Conservation (phyloP, 768 basidiomycete species). For the Mycena venus region DNA sequence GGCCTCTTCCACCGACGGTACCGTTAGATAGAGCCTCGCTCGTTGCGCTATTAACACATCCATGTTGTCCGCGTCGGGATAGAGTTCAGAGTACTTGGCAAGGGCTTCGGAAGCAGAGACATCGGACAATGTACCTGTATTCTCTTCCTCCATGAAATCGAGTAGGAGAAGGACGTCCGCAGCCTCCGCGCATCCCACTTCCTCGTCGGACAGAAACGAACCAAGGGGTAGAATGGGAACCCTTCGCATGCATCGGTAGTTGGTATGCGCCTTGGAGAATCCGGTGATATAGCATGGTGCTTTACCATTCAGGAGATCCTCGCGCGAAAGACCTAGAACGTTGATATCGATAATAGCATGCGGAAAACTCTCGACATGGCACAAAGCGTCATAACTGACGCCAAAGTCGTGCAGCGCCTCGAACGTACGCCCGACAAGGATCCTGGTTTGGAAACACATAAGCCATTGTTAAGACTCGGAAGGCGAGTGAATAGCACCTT, state of each 20-base stretch:
- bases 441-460: background rate
- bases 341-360: slow-evolving; percentile 10
- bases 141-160: background rate
- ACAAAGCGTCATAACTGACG: background rate
- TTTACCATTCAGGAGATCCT: background rate
- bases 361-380: background rate
- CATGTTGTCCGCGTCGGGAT: background rate
- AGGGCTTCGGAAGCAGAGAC: background rate
- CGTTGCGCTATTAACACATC: slow-evolving; percentile 14
- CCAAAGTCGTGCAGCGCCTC: slow-evolving; percentile 12
- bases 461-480: background rate
- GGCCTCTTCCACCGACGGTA: background rate
- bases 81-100: background rate
- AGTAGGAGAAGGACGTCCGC: background rate
- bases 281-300: slow-evolving; percentile 19
- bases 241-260: slow-evolving; percentile 10
- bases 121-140: background rate
- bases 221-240: slow-evolving; percentile 10
- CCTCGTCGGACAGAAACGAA: background rate
- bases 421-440: slow-evolving; percentile 6
- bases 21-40: background rate
- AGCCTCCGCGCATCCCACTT: background rate
- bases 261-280: background rate
- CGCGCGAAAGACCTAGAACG: background rate
- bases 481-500: slow-evolving; percentile 13